Conservation (phyloP, 2,329 filamentous ascomycete species). For the Stagonosporopsis vannaccii region DNA sequence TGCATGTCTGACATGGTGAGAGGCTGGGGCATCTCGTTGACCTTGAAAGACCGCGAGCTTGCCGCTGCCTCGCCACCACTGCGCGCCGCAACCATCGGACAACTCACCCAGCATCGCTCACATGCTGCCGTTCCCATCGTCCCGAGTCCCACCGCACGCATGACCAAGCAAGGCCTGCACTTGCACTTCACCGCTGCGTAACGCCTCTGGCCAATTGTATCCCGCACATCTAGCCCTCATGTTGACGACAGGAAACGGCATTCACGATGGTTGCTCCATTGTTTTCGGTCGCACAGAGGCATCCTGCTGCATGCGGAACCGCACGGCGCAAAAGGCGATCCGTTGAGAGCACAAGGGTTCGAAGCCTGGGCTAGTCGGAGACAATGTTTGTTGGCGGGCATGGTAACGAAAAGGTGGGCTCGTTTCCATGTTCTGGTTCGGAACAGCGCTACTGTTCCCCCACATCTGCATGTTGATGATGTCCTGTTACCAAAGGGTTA, state of each 20-base stretch:
- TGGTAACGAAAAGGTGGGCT: constrained; percentile 1
- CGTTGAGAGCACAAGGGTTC: constrained; percentile 5
- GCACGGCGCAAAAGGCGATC: not conserved
- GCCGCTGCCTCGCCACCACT: constrained; percentile 1
- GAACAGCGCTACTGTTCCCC: not conserved
- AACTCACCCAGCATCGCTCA: constrained; percentile 3
- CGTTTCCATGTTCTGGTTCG: not conserved
- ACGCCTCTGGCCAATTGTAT: constrained; percentile 12
- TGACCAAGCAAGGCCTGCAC: constrained; percentile 18
- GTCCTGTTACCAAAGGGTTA: not conserved
- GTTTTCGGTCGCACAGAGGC: constrained; percentile 9
- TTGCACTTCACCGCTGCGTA: constrained; percentile 12
- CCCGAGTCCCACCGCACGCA: constrained; percentile 12
- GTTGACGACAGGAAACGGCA: constrained; percentile 8
- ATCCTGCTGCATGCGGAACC: constrained; percentile 16
- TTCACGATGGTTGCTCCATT: constrained; percentile 8
- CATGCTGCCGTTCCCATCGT: constrained; percentile 7
- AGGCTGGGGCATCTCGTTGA: not conserved
- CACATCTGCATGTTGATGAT: not conserved
- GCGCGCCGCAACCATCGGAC: constrained; percentile 15
- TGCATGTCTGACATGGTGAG: not conserved
- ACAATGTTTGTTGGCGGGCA: not conserved
- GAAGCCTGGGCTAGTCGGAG: constrained; percentile 1
- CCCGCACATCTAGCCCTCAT: constrained; percentile 6
- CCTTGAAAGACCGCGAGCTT: constrained; percentile 2